These are phyloP conservation scores for Gamsiella multidivaricata DNA, from an alignment of 192 early-diverging fungal species.

Conservation along the genomic window DNA sequence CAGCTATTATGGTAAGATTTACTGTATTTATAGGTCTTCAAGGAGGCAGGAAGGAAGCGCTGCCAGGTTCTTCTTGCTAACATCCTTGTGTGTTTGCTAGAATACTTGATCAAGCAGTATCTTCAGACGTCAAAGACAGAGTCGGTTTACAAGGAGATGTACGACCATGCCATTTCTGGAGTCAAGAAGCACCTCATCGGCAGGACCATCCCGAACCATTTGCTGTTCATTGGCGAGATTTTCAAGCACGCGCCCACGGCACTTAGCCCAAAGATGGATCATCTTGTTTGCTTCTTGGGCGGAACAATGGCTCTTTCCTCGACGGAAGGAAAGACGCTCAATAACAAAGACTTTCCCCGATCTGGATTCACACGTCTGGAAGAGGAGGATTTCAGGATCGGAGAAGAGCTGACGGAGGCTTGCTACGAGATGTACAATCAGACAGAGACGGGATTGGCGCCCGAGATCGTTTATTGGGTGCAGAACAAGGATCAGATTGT, in stretches of 20 bases:
- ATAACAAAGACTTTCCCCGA: slow-evolving; percentile 16
- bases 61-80: too few relatives aligned
- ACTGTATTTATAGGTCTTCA: not conserved
- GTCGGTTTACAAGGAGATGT: slow-evolving; percentile 72
- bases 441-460: slow-evolving; percentile 82
- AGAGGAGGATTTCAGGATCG: slow-evolving; percentile 75
- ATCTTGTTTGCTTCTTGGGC: slow-evolving; percentile 93
- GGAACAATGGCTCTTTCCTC: slow-evolving; percentile 84
- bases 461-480: slow-evolving; percentile 89
- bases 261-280: slow-evolving; percentile 84
- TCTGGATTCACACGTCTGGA: slow-evolving; percentile 58
- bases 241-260: slow-evolving; percentile 12
- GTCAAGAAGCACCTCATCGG: slow-evolving; percentile 74
- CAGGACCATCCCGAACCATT: slow-evolving; percentile 64
- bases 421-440: slow-evolving; percentile 88
- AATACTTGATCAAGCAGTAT: slow-evolving; percentile 94
- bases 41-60: not conserved
- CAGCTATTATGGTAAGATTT: slow-evolving; percentile 84
- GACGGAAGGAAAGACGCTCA: slow-evolving; percentile 65
- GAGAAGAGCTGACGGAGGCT: slow-evolving; percentile 77
- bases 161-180: slow-evolving; percentile 69
- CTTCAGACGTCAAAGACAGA: slow-evolving; percentile 75
- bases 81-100: slow-evolving; percentile 50
- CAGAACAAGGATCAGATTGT: slow-evolving; percentile 45
- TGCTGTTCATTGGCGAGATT: slow-evolving; percentile 77